Percentiles rank a stretch among this genome's conserved stretches.
These are phyloP conservation scores for Fraxinus dipetala DNA, from an alignment of 305 asterid species.

Conservation along the genomic window DNA sequence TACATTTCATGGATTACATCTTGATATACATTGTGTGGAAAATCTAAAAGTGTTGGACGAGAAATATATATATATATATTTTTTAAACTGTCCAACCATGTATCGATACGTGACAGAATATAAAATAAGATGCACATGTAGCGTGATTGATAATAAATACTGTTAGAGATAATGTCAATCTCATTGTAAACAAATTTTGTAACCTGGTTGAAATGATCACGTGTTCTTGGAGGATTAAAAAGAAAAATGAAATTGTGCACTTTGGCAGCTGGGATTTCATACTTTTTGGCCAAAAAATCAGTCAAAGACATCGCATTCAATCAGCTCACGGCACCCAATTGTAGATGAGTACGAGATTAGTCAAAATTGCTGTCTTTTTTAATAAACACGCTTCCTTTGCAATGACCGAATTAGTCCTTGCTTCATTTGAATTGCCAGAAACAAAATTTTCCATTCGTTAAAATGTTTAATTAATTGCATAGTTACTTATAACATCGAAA, in stretches of 20 bases:
- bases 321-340: neutral
- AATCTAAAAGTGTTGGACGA: too few relatives aligned
- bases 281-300: neutral
- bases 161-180: neutral
- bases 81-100: too few relatives aligned
- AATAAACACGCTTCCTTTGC: neutral
- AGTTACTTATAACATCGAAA: neutral
- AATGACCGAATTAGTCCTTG: neutral
- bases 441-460: neutral
- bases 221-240: neutral
- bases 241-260: neutral
- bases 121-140: too few relatives aligned
- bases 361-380: neutral
- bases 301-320: constrained; percentile 1
- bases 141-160: too few relatives aligned
- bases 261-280: neutral
- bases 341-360: neutral
- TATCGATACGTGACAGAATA: too few relatives aligned
- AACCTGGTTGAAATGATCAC: neutral
- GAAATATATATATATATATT: too few relatives aligned
- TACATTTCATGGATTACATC: too few relatives aligned
- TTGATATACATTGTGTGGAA: too few relatives aligned
- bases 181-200: neutral
- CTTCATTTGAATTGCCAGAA: neutral
- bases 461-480: neutral